Conservation (phyloP, 2,329 filamentous ascomycete species). For the Lachnellula arida region DNA sequence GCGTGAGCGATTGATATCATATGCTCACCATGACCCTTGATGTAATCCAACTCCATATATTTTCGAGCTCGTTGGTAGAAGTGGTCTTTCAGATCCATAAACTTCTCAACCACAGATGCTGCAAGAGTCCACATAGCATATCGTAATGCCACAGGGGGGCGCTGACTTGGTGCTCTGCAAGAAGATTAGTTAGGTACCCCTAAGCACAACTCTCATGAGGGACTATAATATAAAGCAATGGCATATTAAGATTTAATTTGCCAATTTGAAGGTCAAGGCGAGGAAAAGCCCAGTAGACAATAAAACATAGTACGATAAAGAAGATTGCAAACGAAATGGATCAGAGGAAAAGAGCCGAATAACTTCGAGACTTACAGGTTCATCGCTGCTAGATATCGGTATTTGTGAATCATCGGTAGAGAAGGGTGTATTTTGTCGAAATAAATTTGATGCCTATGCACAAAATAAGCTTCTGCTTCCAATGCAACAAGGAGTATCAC, state of each 20-base stretch:
- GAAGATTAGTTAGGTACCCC: slow-evolving; percentile 10
- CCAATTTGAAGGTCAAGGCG: neutral
- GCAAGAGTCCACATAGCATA: slow-evolving; percentile 97
- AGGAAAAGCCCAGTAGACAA: neutral
- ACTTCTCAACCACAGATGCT: slow-evolving; percentile 81
- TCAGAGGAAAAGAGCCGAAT: slow-evolving; percentile 8
- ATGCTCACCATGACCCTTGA: slow-evolving; percentile 86
- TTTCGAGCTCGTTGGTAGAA: slow-evolving; percentile 89
- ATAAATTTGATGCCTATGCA: slow-evolving; percentile 68
- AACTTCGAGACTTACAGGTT: slow-evolving; percentile 54
- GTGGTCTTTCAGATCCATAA: slow-evolving; percentile 70
- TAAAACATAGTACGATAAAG: neutral
- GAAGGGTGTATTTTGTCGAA: slow-evolving; percentile 89
- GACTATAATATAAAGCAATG: neutral
- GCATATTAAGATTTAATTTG: neutral
- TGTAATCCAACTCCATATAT: slow-evolving; percentile 83
- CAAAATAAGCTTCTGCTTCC: slow-evolving; percentile 19
- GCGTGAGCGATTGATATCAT: slow-evolving; percentile 83
- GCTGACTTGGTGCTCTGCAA: slow-evolving; percentile 68
- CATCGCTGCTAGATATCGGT: slow-evolving; percentile 82
- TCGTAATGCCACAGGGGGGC: slow-evolving; percentile 80
- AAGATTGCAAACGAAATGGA: neutral
- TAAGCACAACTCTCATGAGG: neutral
- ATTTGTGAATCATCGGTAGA: slow-evolving; percentile 82
- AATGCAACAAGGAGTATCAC: slow-evolving; percentile 25